Conservation (phyloP, 2,329 filamentous ascomycete species). For the Leptographium flavum region DNA sequence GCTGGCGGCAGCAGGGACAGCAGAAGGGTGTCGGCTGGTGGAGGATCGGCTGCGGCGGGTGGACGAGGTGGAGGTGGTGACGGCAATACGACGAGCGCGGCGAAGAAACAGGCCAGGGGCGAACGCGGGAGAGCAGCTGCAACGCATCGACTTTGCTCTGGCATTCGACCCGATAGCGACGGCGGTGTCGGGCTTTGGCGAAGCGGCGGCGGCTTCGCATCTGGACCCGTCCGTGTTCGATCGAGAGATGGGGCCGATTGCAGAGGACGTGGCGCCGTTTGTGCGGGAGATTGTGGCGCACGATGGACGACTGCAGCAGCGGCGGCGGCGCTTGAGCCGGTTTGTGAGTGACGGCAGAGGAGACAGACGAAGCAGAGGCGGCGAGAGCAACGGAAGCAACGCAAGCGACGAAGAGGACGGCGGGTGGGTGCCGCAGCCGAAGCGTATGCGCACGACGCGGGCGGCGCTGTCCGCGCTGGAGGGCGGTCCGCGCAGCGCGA, state of each 20-base stretch:
- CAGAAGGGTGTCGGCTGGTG: neutral
- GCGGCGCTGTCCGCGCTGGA: conserved; percentile 57
- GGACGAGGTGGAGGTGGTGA: conserved; percentile 19
- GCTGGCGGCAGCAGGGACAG: neutral
- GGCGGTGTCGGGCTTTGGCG: conserved; percentile 19
- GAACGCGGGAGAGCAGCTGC: conserved; percentile 16
- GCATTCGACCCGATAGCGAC: conserved; percentile 48
- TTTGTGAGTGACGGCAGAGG: conserved; percentile 23
- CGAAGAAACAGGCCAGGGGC: conserved; percentile 20
- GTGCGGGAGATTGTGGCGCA: conserved; percentile 72
- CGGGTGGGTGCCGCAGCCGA: conserved; percentile 15
- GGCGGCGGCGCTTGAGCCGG: conserved; percentile 42
- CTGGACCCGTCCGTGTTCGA: conserved; percentile 47
- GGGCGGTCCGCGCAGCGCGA: conserved; percentile 46
- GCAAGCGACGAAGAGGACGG: too few species aligned
- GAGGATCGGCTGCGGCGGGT: conserved; percentile 11
- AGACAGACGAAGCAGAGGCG: conserved; percentile 17
- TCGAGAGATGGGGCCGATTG: conserved; percentile 31
- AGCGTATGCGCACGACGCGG: conserved; percentile 50
- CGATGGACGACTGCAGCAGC: conserved; percentile 56
- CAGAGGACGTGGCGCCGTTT: conserved; percentile 73
- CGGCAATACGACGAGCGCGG: conserved; percentile 19
- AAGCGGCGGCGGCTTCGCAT: conserved; percentile 19
- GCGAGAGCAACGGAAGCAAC: neutral
- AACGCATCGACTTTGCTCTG: conserved; percentile 36